phyloP scores from a whole-genome alignment of 192 early-diverging fungal species.

The Entomortierella chlamydospora region DNA sequence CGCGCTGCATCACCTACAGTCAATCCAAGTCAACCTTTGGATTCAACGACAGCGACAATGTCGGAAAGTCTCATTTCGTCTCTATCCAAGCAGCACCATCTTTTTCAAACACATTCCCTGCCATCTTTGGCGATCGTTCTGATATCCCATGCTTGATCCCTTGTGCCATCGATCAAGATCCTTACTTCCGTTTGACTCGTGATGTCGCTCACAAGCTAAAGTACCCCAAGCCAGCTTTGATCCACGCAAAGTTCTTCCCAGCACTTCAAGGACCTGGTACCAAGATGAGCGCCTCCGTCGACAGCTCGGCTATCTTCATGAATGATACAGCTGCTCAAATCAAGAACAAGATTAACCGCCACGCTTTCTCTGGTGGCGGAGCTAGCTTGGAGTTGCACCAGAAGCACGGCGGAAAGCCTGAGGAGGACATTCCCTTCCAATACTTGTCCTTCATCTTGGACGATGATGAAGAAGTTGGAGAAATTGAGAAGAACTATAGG shows the following conservation, averaged over 20 bases:
- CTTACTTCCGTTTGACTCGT: slow-evolving; percentile 97
- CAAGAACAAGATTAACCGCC: slow-evolving; percentile 98
- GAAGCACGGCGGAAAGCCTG: slow-evolving; percentile 86
- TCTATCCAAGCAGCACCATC: slow-evolving; percentile 94
- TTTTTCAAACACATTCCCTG: slow-evolving; percentile 94
- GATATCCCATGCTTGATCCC: slow-evolving; percentile 98
- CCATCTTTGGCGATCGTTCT: slow-evolving; percentile 90
- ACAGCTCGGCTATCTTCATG: slow-evolving; percentile 93
- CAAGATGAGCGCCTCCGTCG: slow-evolving; percentile 95
- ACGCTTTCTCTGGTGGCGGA: slow-evolving; percentile 94
- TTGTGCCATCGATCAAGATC: slow-evolving; percentile 99
- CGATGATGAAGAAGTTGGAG: slow-evolving; percentile 87
- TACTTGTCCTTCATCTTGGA: slow-evolving; percentile 96
- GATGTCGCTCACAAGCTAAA: slow-evolving; percentile 93
- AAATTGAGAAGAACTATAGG: slow-evolving; percentile 77
- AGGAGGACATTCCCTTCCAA: slow-evolving; percentile 96
- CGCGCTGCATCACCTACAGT: slow-evolving; percentile 86
- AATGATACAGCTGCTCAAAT: slow-evolving; percentile 90
- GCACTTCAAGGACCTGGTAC: slow-evolving; percentile 90
- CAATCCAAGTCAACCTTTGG: slow-evolving; percentile 92
- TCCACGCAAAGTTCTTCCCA: slow-evolving; percentile 97
- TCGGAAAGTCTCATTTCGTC: slow-evolving; percentile 96
- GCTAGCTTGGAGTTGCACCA: slow-evolving; percentile 88
- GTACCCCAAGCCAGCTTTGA: slow-evolving; percentile 94
- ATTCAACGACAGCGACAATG: slow-evolving; percentile 86